Base-by-base conservation (phyloP, 129 eudicot species). In the Chrysanthemum seticuspe region DNA sequence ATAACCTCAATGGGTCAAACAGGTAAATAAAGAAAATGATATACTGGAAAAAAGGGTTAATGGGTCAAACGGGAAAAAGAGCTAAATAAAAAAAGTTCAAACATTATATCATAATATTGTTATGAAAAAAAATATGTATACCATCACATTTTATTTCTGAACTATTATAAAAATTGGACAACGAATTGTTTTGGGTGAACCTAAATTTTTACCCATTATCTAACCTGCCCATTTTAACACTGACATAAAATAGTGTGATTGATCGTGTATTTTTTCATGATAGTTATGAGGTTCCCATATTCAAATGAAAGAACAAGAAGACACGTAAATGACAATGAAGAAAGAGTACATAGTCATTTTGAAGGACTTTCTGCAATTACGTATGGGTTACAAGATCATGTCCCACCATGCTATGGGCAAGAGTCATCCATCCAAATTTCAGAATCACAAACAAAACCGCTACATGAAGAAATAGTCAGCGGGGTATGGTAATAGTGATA, bases 341-440 rank as follows among this genome's bases (percentile, higher is more conserved):
- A 67, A 51, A 72, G 78, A 53, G 71, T 23, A 21, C 27, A 23
- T 61, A 14, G 6, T 56, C 68, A 62, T 1, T 63, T 45, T 62
- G 76, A 76, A 21, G 78, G 50, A 59, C 21, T 58, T 65, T 57
- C 65, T 14, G 12, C 71, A 8, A 57, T 68, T 29, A 15, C 61
- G 2, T 10, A 14, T 16, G 40, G 61, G 44, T 4, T 65, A 61
- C 83, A 76, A 73, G 58, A 84, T 59, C 79, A 51, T 29, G 36
- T 31, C 53, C 40, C 15, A 13, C 67, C 54, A 19, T 19, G 21
- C 21, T 19, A 19, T 19, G 21, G n/a, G n/a, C n/a, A n/a, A n/a
- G n/a, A n/a, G n/a, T n/a, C n/a, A n/a, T n/a, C n/a, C n/a, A n/a
- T n/a, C n/a, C n/a, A n/a, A n/a, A n/a, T n/a, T n/a, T n/a, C n/a